Base-by-base conservation (phyloP, 2,329 filamentous ascomycete species). In the Ascochyta fabae region DNA sequence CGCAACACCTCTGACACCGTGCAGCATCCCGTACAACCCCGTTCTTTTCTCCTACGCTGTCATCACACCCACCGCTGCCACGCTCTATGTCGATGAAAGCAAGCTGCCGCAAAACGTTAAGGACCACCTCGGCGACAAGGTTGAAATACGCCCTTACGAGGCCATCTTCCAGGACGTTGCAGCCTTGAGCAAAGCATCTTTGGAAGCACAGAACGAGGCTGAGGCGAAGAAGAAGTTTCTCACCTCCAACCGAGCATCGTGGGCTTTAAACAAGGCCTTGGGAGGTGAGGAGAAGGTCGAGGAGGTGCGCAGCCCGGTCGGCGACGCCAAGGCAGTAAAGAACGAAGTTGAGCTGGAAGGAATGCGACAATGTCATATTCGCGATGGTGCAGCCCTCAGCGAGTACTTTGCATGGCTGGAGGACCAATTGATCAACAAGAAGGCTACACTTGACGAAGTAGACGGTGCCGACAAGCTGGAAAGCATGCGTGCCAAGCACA, bases 381-480 rank as follows among this genome's bases (percentile, higher is more conserved):
- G 95, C 61, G 95, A 99, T 69, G 95, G 95, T 42, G 92, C 92
- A 42, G 94, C 95, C 2, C 77, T 98, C 58, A 93, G 87, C 52
- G 88, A 96, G 72, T 99, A 92, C 75, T 97, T 99, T 75, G 92
- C 95, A 12, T 99, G 95, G 95, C 84, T 99, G 3, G 95, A 99
- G 75, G 86, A 97, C 67, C 89, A 97, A 70, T 81, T 99, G 23
- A 73, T 91, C 55, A 85, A 83, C 62, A 88, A 94, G 74, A 89
- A 89, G 59, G 84, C 83, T 1, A 83, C 80, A 4, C 77, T 99
- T 7, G 92, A 98, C 69, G 95, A 99, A 74, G 92, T 97, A 2
- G 83, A 91, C 63, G 95, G 86, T n/a, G 92, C 93, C 15, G 91
- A 97, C 73, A 96, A 96, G 78, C 83, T 99, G 2, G 92, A 96